phyloP scores from a whole-genome alignment of 768 basidiomycete species.

The Kwoniella pini region DNA sequence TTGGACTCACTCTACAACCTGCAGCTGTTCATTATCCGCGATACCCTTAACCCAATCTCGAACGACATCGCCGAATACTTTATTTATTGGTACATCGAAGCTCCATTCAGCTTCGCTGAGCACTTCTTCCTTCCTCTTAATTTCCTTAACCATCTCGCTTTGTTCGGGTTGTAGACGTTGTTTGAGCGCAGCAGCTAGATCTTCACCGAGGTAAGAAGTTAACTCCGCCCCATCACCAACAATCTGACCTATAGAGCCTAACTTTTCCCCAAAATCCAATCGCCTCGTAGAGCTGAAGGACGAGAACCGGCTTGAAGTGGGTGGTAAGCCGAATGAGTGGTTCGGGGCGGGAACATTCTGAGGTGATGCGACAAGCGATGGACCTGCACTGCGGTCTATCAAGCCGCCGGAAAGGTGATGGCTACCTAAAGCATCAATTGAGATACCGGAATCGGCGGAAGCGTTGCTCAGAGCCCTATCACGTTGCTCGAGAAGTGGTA shows the following conservation, averaged over 20 bases:
- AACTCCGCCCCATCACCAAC: conserved; percentile 18
- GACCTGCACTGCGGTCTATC: neutral
- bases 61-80: conserved; percentile 14
- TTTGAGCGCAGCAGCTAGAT: conserved; percentile 26
- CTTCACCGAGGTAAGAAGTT: conserved; percentile 22
- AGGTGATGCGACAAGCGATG: neutral
- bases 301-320: conserved; percentile 5
- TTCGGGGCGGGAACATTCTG: neutral
- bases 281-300: conserved; percentile 3
- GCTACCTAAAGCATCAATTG: neutral
- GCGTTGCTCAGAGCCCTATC: conserved; percentile 6
- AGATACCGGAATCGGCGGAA: neutral
- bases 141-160: conserved; percentile 1
- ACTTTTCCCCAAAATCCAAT: neutral
- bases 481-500: conserved; percentile 2
- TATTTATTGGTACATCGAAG: conserved; percentile 22
- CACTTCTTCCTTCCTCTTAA: conserved; percentile 15
- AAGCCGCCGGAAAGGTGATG: neutral
- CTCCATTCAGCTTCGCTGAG: conserved; percentile 29
- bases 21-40: conserved; percentile 10
- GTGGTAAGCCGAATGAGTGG: neutral
- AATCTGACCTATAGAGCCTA: conserved; percentile 12
- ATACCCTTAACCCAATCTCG: neutral
- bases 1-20: conserved; percentile 31
- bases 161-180: conserved; percentile 13